Conservation (phyloP, 73 alveolate genomes). For the Effrenium voratum region DNA sequence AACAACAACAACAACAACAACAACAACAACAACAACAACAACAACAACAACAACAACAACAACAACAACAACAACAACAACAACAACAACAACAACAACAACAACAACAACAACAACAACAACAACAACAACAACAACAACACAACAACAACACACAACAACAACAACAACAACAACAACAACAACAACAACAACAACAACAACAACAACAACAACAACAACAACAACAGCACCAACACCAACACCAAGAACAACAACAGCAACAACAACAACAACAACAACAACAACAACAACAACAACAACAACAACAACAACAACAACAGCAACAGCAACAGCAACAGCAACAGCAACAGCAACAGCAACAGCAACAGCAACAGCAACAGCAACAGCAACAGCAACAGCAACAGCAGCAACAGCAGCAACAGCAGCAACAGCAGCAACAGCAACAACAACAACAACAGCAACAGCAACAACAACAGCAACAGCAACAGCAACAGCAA, state of each 20-base stretch:
- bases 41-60: too few relatives aligned
- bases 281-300: not conserved
- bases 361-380: not conserved
- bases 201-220: too few relatives aligned
- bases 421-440: not conserved
- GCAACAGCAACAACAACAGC: not conserved
- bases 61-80: too few relatives aligned
- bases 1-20: too few relatives aligned
- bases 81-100: too few relatives aligned
- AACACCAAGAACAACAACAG: not conserved
- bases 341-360: not conserved
- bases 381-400: not conserved
- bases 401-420: not conserved
- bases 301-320: not conserved
- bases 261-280: not conserved
- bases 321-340: not conserved
- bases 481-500: not conserved
- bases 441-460: not conserved
- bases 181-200: too few relatives aligned
- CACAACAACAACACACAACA: too few relatives aligned
- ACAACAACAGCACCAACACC: not conserved
- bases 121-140: too few relatives aligned
- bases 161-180: too few relatives aligned
- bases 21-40: too few relatives aligned
- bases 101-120: too few relatives aligned